Evolutionary conservation across 805 yeast genomes (phyloP).

Genomic region (Candida stauntonica): DNA sequence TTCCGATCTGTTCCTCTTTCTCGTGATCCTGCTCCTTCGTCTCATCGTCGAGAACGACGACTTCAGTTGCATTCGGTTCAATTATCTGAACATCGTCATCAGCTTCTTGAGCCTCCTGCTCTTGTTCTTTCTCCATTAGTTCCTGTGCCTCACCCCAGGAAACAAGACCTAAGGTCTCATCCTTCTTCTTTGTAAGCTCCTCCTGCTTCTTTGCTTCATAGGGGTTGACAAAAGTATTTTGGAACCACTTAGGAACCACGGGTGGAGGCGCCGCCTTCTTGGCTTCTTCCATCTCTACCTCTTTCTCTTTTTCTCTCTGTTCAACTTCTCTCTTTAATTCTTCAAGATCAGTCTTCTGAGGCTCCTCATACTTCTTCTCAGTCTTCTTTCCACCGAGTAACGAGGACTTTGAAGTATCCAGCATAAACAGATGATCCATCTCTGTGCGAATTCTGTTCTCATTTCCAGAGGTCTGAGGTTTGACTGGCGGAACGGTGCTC

Average conservation of each 20-base stretch:
- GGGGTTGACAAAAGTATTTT: constrained; percentile 5
- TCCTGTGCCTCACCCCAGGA: constrained; percentile 47
- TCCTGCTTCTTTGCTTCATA: constrained; percentile 9
- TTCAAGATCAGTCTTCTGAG: background rate
- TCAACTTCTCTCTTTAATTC: background rate
- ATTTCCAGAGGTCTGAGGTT: background rate
- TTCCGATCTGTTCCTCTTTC: too few relatives aligned
- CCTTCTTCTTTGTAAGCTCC: constrained; percentile 4
- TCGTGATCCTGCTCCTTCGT: background rate
- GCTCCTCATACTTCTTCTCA: too few relatives aligned
- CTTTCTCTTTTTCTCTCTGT: background rate
- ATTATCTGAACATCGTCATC: constrained; percentile 17
- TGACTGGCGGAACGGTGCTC: background rate
- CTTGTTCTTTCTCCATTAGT: constrained; percentile 18
- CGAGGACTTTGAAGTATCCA: constrained; percentile 7
- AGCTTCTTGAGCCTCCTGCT: constrained; percentile 6
- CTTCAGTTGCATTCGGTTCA: constrained; percentile 1
- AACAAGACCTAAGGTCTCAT: constrained; percentile 36
- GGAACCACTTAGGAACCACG: constrained; percentile 28
- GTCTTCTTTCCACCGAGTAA: constrained; percentile 2
- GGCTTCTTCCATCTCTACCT: constrained; percentile 1
- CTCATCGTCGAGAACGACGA: constrained; percentile 8
- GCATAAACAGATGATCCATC: constrained; percentile 18
- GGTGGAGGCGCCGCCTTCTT: constrained; percentile 1
- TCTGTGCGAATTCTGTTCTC: constrained; percentile 14